A percentile compares a stretch with the other conserved stretches of the same genome.
Evolutionary conservation across 2,329 filamentous ascomycete species (phyloP).

Genomic region (Paraconiothyrium brasiliense): DNA sequence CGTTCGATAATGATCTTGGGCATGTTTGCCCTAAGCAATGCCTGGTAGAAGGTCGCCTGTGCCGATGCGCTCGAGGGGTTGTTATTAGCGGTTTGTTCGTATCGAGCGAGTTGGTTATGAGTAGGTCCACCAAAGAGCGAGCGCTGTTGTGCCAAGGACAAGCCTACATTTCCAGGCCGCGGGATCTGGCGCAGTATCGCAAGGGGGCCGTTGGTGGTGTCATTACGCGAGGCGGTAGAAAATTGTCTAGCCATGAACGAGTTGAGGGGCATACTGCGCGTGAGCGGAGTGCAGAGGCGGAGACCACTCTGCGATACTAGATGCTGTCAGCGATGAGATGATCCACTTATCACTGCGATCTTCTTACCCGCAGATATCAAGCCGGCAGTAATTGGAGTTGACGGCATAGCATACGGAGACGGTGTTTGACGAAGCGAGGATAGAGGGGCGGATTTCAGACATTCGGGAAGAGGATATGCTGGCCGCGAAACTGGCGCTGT

Average conservation of each 20-base stretch:
- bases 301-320: constrained; percentile 44
- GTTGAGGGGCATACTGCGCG: constrained; percentile 36
- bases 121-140: constrained; percentile 58
- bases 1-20: constrained; percentile 90
- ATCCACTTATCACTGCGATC: neutral
- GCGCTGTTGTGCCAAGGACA: constrained; percentile 55
- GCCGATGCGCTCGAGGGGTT: constrained; percentile 87
- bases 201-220: constrained; percentile 29
- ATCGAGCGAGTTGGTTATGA: constrained; percentile 75
- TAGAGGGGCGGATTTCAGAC: constrained; percentile 32
- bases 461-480: constrained; percentile 30
- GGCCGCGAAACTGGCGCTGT: constrained; percentile 13
- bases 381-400: constrained; percentile 26
- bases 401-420: constrained; percentile 20
- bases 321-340: constrained; percentile 16
- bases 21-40: constrained; percentile 90
- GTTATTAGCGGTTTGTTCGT: constrained; percentile 92
- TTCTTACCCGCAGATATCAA: constrained; percentile 29
- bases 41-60: constrained; percentile 93
- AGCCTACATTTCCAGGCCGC: constrained; percentile 45
- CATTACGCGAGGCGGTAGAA: constrained; percentile 50
- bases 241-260: constrained; percentile 45
- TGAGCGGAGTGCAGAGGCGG: constrained; percentile 47
- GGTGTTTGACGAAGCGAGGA: constrained; percentile 30
- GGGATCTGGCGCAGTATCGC: constrained; percentile 41